These are phyloP conservation scores for Acer yangbiense DNA, from an alignment of 345 rosid genomes.

Conservation along the genomic window DNA sequence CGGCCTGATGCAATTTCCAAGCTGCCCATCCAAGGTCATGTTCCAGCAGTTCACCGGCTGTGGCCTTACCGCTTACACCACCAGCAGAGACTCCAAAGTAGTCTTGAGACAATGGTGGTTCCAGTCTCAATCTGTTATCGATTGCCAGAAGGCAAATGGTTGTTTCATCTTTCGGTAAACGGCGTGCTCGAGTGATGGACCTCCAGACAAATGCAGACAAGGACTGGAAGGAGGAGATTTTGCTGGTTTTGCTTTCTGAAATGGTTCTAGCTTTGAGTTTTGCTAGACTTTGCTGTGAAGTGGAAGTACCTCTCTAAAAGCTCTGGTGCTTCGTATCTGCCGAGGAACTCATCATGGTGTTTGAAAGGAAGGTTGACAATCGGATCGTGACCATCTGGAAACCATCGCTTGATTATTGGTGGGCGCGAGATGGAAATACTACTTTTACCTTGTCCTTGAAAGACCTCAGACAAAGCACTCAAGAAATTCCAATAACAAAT, in stretches of 20 bases:
- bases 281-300: conserved; percentile 53
- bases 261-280: conserved; percentile 58
- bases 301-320: conserved; percentile 62
- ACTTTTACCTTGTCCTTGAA: conserved; percentile 37
- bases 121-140: conserved; percentile 55
- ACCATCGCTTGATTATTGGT: conserved; percentile 51
- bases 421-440: conserved; percentile 38
- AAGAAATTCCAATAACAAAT: conserved; percentile 70
- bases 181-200: conserved; percentile 51
- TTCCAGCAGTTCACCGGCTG: conserved; percentile 56
- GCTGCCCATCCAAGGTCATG: conserved; percentile 70
- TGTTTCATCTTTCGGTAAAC: conserved; percentile 33
- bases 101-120: conserved; percentile 43
- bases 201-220: conserved; percentile 68
- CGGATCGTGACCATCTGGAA: conserved; percentile 53
- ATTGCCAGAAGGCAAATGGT: conserved; percentile 54
- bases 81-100: conserved; percentile 65
- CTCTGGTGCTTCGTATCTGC: conserved; percentile 42
- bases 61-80: conserved; percentile 35
- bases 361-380: conserved; percentile 50
- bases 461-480: conserved; percentile 61
- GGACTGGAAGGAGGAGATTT: conserved; percentile 76
- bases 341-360: conserved; percentile 49
- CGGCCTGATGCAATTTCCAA: conserved; percentile 49
- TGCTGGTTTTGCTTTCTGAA: conserved; percentile 34